Base-by-base conservation (phyloP, 305 asterid genomes). In the Caryopteris hybrid region DNA sequence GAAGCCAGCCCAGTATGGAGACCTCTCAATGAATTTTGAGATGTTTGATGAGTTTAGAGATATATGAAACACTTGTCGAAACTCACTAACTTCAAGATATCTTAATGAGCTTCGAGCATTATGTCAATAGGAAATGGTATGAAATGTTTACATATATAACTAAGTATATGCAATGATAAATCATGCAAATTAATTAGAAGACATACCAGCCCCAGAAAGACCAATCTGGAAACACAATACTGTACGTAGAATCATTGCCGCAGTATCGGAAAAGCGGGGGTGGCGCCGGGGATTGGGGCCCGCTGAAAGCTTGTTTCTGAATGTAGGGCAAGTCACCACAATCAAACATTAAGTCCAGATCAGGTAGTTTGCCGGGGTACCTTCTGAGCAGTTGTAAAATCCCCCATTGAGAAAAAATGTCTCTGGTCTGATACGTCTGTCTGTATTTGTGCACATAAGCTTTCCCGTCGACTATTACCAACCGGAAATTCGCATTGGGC, bases 121-220 rank as follows among this genome's bases (percentile, higher is more conserved):
- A n/a, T n/a, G n/a, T n/a, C n/a, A n/a, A n/a, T n/a, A n/a, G n/a
- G n/a, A n/a, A n/a, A n/a, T n/a, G n/a, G n/a, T n/a, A n/a, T n/a
- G n/a, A n/a, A n/a, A n/a, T n/a, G n/a, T n/a, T n/a, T n/a, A n/a
- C n/a, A n/a, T n/a, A n/a, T n/a, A n/a, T n/a, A n/a, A n/a, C n/a
- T n/a, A n/a, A n/a, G n/a, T n/a, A n/a, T n/a, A n/a, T n/a, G n/a
- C n/a, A n/a, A n/a, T n/a, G n/a, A n/a, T n/a, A n/a, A n/a, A n/a
- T n/a, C n/a, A n/a, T n/a, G n/a, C n/a, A n/a, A n/a, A n/a, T n/a
- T n/a, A n/a, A 21, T 18, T 20, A 66, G 13, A 36, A 11, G 25
- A 23, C 73, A 2, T 83, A 86, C 96, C 96, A 88, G 46, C 94
- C 96, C 96, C 96, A 88, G 70, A 80, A 88, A 0, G 96, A 86